Conservation (phyloP, 306 rosid species). For the Luffa acutangula region DNA sequence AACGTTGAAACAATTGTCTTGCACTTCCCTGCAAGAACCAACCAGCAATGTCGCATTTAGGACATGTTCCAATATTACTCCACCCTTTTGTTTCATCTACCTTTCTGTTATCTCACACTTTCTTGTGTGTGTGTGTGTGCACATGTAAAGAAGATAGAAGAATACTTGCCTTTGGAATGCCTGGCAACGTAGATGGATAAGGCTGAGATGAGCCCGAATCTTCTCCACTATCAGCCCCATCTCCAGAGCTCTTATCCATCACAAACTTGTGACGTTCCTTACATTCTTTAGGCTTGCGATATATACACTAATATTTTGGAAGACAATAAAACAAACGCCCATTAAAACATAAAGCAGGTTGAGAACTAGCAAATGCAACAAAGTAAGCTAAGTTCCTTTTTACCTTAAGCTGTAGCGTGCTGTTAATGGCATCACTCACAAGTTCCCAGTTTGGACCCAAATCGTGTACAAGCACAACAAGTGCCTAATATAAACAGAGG, state of each 20-base stretch:
- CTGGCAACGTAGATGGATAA: slow-evolving; percentile 92
- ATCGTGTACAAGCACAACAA: slow-evolving; percentile 96
- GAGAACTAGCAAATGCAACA: not conserved
- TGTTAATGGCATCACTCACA: slow-evolving; percentile 83
- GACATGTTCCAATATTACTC: not conserved
- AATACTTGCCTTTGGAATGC: slow-evolving; percentile 89
- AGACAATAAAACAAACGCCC: not conserved
- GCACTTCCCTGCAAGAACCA: slow-evolving; percentile 85
- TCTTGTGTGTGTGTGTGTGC: not conserved
- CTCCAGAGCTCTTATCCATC: slow-evolving; percentile 82
- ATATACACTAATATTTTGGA: slow-evolving; percentile 52
- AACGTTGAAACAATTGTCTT: slow-evolving; percentile 87
- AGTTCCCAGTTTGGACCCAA: slow-evolving; percentile 99
- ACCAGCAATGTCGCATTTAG: not conserved
- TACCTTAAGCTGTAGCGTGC: slow-evolving; percentile 87
- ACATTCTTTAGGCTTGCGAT: slow-evolving; percentile 92
- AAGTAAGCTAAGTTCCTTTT: not conserved
- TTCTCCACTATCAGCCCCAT: slow-evolving; percentile 98
- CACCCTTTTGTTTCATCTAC: not conserved
- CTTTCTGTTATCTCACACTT: not conserved
- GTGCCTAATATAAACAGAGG: slow-evolving; percentile 37
- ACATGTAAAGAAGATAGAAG: not conserved
- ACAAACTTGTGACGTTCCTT: slow-evolving; percentile 89
- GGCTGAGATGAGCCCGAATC: slow-evolving; percentile 99
- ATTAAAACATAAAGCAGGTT: not conserved